A percentile compares a stretch with the other conserved stretches of the same genome.
Conservation (phyloP, 805 yeast genomes). For the Yamadazyma scolyti region DNA sequence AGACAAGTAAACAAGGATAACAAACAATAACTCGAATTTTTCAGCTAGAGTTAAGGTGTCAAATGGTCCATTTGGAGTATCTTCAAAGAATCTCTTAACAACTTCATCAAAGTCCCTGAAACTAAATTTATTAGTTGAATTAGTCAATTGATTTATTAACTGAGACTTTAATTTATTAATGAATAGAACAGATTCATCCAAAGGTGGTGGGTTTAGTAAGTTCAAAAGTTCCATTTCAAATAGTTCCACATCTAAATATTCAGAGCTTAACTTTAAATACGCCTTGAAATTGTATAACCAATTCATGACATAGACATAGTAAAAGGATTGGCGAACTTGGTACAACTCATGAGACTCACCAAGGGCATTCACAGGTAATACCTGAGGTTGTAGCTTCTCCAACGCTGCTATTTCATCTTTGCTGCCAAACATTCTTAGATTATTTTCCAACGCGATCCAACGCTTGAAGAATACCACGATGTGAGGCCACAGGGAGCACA, state of each 20-base stretch:
- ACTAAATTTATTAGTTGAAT: constrained; percentile 14
- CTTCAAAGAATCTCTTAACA: constrained; percentile 6
- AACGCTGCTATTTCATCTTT: constrained; percentile 16
- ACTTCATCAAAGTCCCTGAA: constrained; percentile 10
- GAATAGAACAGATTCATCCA: constrained; percentile 33
- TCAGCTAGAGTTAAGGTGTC: constrained; percentile 38
- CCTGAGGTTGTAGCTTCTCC: constrained; percentile 16
- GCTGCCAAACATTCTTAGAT: constrained; percentile 7
- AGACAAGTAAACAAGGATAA: constrained; percentile 41
- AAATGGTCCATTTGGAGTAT: constrained; percentile 20
- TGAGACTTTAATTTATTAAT: constrained; percentile 41
- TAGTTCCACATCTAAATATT: constrained; percentile 53
- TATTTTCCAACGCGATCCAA: too few species aligned
- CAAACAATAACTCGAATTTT: constrained; percentile 48
- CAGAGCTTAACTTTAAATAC: constrained; percentile 45
- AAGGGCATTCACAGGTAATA: constrained; percentile 15
- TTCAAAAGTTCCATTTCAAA: constrained; percentile 59
- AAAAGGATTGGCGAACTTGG: constrained; percentile 15
- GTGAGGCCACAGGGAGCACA: too few species aligned
- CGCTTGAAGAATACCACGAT: too few species aligned
- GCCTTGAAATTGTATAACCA: constrained; percentile 58
- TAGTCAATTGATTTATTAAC: constrained; percentile 38
- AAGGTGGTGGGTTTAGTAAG: constrained; percentile 28
- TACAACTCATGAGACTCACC: constrained; percentile 9
- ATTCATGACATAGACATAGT: constrained; percentile 36